Evolutionary conservation across 2,329 filamentous ascomycete genomes (phyloP).

Genomic region (Hymenoscyphus infarciens): DNA sequence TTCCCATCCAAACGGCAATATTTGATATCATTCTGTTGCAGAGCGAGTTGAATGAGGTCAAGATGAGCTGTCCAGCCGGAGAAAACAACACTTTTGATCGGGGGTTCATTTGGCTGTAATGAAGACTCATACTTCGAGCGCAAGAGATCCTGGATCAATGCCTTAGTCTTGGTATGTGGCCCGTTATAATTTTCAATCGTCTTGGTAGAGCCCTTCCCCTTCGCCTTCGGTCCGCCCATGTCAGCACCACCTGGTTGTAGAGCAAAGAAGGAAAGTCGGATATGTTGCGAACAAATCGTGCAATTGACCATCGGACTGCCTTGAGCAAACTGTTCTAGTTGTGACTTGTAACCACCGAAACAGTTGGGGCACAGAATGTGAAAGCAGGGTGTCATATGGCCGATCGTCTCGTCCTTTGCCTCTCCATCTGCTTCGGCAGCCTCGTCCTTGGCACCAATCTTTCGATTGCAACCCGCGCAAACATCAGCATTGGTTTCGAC

Average conservation of each 20-base stretch:
- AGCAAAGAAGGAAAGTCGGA: slow-evolving; percentile 62
- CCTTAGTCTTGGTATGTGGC: slow-evolving; percentile 88
- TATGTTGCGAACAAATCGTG: slow-evolving; percentile 62
- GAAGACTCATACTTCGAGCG: slow-evolving; percentile 60
- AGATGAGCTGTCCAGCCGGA: slow-evolving; percentile 95
- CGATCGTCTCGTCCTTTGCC: slow-evolving; percentile 60
- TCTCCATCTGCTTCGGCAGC: slow-evolving; percentile 55
- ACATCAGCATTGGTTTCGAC: slow-evolving; percentile 73
- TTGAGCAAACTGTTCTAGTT: slow-evolving; percentile 42
- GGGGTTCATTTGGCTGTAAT: slow-evolving; percentile 53
- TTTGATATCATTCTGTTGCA: slow-evolving; percentile 62
- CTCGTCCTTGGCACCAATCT: slow-evolving; percentile 52
- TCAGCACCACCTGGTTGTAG: slow-evolving; percentile 50
- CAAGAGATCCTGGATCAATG: slow-evolving; percentile 71
- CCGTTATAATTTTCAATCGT: slow-evolving; percentile 68
- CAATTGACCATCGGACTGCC: slow-evolving; percentile 52
- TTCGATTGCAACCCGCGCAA: slow-evolving; percentile 67
- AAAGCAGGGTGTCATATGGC: slow-evolving; percentile 81
- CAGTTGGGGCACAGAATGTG: slow-evolving; percentile 80
- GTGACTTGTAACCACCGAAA: slow-evolving; percentile 56
- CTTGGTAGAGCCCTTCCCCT: slow-evolving; percentile 45
- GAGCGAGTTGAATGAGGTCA: slow-evolving; percentile 82
- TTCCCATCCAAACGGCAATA: slow-evolving; percentile 86
- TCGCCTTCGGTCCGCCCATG: slow-evolving; percentile 31
- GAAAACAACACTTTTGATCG: slow-evolving; percentile 91